Evolutionary conservation across 371 early-diverging fungal genomes (phyloP).

Genomic region (Mucor plumbeus): DNA sequence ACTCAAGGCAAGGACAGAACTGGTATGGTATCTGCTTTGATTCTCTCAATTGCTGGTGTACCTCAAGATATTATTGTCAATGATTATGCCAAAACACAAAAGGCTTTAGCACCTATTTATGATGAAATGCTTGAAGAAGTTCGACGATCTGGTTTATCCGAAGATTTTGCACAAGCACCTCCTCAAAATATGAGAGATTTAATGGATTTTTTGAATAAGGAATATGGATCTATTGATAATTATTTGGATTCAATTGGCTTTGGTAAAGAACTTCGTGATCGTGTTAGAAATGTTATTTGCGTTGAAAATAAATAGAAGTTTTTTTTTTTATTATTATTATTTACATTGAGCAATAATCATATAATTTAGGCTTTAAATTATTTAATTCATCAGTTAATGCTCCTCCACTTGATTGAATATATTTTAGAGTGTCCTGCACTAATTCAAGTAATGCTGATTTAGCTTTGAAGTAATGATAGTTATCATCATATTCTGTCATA

Average conservation of each 20-base stretch:
- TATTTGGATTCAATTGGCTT: conserved; percentile 47
- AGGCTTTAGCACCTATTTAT: conserved; percentile 52
- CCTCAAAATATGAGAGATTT: conserved; percentile 49
- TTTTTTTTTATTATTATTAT: conserved; percentile 7
- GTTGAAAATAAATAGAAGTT: conserved; percentile 11
- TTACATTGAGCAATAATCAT: neutral
- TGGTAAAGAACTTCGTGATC: conserved; percentile 33
- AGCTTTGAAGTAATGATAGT: neutral
- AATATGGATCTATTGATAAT: conserved; percentile 41
- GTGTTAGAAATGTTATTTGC: conserved; percentile 43
- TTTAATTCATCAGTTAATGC: conserved; percentile 20
- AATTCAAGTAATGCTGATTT: conserved; percentile 11
- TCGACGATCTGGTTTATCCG: conserved; percentile 55
- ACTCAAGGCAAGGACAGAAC: conserved; percentile 85
- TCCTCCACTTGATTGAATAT: conserved; percentile 16
- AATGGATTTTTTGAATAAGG: conserved; percentile 29
- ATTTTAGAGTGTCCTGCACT: conserved; percentile 25
- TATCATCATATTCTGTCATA: neutral
- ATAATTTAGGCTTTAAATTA: conserved; percentile 7
- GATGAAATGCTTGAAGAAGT: conserved; percentile 56
- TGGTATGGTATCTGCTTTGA: conserved; percentile 66
- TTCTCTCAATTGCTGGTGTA: conserved; percentile 64
- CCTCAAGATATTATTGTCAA: conserved; percentile 62
- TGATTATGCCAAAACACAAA: conserved; percentile 69
- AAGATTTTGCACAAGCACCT: conserved; percentile 62